Base-by-base conservation (phyloP, 2,329 filamentous ascomycete genomes). In the Cladosporium sp. region DNA sequence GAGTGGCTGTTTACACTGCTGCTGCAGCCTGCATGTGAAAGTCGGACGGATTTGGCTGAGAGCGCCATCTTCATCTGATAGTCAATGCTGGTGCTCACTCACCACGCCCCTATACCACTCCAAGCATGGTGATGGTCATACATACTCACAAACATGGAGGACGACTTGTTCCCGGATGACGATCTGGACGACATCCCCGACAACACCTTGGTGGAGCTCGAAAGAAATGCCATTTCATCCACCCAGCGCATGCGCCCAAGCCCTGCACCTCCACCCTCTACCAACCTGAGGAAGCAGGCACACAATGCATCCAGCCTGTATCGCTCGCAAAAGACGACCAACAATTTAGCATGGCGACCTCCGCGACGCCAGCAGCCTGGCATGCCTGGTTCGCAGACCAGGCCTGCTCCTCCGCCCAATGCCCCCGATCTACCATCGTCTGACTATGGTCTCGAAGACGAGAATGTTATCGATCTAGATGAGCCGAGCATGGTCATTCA, bases 361-460 rank as follows among this genome's bases (percentile, higher is more conserved):
- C 62, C 62, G 16, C 60, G 62, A 35, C 57, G 55, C 8, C 47
- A 43, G 39, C 45, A 50, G 29, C 30, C 47, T 7, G 47, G 33
- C 19, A 41, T 42, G 20, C 12, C 29, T 18, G 46, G 36, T 3
- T 50, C 47, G 12, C 39, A 42, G n/a, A n/a, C 38, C 18, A 46
- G 33, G 29, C 27, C 38, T 3, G 19, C 18, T 6, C 22, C 16
- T 6, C 27, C 27, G 5, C n/a, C 32, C 32, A 16, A 18, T n/a
- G 29, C 18, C 5, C 57, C 57, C 3, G 55, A 56, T 1, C 60
- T 59, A 2, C 61, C 62, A 2, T 67, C 66, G 1, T 68, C 66
- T 4, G 71, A 75, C 57, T 74, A 75, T 57, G 72, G 71, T 41
- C 64, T 70, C 41, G 71, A 73, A 49, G 68, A 74, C 36, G 72